phyloP scores from a whole-genome alignment of 768 basidiomycete species.

The Russula virescens region DNA sequence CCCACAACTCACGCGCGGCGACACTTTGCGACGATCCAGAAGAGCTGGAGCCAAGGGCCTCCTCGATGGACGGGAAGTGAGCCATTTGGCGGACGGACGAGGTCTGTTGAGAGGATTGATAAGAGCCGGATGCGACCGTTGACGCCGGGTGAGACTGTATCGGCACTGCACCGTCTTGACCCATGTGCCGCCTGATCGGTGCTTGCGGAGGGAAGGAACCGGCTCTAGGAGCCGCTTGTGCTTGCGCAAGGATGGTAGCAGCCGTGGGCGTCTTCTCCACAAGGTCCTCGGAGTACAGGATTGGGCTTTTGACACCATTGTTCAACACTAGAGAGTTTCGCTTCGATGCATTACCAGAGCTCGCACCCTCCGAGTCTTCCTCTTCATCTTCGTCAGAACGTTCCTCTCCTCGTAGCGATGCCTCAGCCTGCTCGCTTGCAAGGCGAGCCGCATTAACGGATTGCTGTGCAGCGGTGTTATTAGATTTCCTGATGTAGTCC shows the following conservation, averaged over 20 bases:
- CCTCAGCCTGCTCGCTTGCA: slow-evolving; percentile 65
- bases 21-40: slow-evolving; percentile 65
- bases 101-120: slow-evolving; percentile 43
- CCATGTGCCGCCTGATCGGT: slow-evolving; percentile 66
- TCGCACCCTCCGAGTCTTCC: slow-evolving; percentile 71
- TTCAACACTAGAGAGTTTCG: slow-evolving; percentile 66
- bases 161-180: slow-evolving; percentile 49
- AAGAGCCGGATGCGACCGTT: slow-evolving; percentile 38
- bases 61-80: slow-evolving; percentile 81
- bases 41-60: slow-evolving; percentile 69
- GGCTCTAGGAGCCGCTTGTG: slow-evolving; percentile 57
- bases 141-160: slow-evolving; percentile 42
- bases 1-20: slow-evolving; percentile 84
- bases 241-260: slow-evolving; percentile 68
- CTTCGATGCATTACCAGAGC: slow-evolving; percentile 59
- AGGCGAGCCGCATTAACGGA: slow-evolving; percentile 70
- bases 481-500: slow-evolving; percentile 87
- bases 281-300: slow-evolving; percentile 54
- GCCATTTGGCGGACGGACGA: slow-evolving; percentile 70
- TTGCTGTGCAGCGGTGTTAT: slow-evolving; percentile 74
- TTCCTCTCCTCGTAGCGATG: slow-evolving; percentile 55
- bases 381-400: slow-evolving; percentile 82
- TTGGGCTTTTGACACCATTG: slow-evolving; percentile 53
- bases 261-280: slow-evolving; percentile 86
- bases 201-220: slow-evolving; percentile 61